Conservation (phyloP, 352 stramenopile genomes). For the Globisporangium acanthophoron region DNA sequence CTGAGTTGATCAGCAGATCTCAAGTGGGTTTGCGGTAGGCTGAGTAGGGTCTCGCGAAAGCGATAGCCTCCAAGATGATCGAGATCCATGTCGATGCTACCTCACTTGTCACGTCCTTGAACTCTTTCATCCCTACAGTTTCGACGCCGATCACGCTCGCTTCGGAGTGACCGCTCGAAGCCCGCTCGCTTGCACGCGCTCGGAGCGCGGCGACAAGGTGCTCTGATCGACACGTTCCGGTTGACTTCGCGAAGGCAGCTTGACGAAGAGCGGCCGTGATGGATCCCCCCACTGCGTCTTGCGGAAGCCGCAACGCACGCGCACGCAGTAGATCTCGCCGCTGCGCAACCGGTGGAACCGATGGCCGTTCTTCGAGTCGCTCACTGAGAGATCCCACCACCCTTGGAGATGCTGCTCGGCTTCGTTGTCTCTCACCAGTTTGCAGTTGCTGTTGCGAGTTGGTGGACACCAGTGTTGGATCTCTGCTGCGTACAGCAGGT, state of each 20-base stretch:
- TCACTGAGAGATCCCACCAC: constrained; percentile 19
- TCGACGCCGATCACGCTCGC: too few species aligned
- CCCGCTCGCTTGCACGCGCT: neutral
- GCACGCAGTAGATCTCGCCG: constrained; percentile 24
- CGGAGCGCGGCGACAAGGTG: too few species aligned
- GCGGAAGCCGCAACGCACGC: constrained; percentile 23
- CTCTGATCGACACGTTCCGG: neutral
- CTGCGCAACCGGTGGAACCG: constrained; percentile 23
- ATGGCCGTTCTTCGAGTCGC: constrained; percentile 17
- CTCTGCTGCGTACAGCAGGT: constrained; percentile 26
- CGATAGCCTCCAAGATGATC: too few species aligned
- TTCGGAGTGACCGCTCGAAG: too few species aligned
- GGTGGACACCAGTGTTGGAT: constrained; percentile 15
- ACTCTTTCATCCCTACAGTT: too few species aligned
- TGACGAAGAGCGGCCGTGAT: constrained; percentile 20
- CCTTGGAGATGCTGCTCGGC: neutral
- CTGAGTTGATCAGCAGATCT: too few species aligned
- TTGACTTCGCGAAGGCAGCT: neutral
- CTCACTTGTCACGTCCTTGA: too few species aligned
- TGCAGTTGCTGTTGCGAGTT: neutral
- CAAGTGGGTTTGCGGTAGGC: too few species aligned
- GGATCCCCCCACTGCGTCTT: constrained; percentile 16
- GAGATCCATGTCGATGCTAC: too few species aligned
- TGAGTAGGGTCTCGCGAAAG: too few species aligned
- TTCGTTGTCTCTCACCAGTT: neutral